Base-by-base conservation (phyloP, 2,329 filamentous ascomycete genomes). In the Aurifilum marmelostoma region DNA sequence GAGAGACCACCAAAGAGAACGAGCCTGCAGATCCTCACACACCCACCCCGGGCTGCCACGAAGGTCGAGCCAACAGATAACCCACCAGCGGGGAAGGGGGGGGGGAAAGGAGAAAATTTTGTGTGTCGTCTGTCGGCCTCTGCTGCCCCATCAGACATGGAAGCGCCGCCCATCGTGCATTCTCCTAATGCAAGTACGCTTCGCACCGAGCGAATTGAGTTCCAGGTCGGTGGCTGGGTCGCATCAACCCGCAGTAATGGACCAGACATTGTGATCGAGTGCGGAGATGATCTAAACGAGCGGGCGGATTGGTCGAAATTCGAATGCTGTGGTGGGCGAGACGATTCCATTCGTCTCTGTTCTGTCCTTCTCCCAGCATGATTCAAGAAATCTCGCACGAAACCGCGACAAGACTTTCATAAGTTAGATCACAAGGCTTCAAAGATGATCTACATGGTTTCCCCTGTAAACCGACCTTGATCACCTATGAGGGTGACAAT, bases 121-220 rank as follows among this genome's bases (percentile, higher is more conserved):
- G 64, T 21, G 39, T 47, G 39, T 41, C 56, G 39, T 21, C 52
- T 21, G 47, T 50, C 41, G 37, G 39, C 50, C 54, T 60, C 8
- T 24, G 24, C 56, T 58, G 32, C 34, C 54, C 34, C 34, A 27
- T 54, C 37, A 39, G 37, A 43, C 39, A 32, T 62, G 39, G 24
- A 59, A 37, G n/a, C 61, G 41, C 64, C 62, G 50, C 65, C 54
- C 4, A 67, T 61, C 67, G 47, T 69, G 67, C 69, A 69, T 63
- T 62, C 52, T 60, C 43, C 63, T 65, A 66, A 67, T 69, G 67
- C 67, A 69, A 58, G 60, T 64, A 52, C 58, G 61, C 65, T 39
- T n/a, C 54, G 52, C 60, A 50, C 60, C 67, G 60, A 52, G 60
- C 67, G 67, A 71, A 71, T 69, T 24, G 69, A 63, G 58, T n/a